Percentiles rank a stretch among this genome's conserved stretches.
Conservation (phyloP, 2,329 filamentous ascomycete species). For the Diaporthe destruens region DNA sequence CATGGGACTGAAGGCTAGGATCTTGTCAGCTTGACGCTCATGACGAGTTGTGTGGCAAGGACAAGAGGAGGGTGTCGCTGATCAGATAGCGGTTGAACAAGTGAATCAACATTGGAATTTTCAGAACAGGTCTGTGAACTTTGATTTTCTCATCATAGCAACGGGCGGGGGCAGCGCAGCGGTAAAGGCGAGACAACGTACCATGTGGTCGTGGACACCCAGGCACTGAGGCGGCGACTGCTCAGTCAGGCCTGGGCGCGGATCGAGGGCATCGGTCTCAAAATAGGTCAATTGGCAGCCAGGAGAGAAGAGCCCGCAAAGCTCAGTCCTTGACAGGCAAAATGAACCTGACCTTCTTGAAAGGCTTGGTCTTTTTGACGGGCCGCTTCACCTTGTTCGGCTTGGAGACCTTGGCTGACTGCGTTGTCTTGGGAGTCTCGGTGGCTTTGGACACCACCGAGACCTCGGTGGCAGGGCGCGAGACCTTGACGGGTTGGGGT, state of each 20-base stretch:
- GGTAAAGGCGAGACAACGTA: constrained; percentile 51
- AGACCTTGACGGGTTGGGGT: constrained; percentile 15
- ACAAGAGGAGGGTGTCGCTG: constrained; percentile 41
- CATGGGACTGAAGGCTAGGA: background rate
- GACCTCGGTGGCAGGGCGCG: background rate
- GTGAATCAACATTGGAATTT: constrained; percentile 74
- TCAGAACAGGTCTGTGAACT: constrained; percentile 90
- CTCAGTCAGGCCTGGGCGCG: constrained; percentile 1
- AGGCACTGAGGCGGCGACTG: background rate
- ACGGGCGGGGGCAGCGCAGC: constrained; percentile 47
- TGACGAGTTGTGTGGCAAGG: constrained; percentile 36
- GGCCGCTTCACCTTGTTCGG: constrained; percentile 54
- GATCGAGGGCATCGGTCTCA: background rate
- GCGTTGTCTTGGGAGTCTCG: background rate
- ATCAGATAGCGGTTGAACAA: constrained; percentile 90
- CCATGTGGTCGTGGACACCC: constrained; percentile 47
- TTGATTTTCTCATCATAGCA: constrained; percentile 78
- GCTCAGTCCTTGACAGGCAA: constrained; percentile 20
- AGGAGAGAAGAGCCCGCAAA: background rate
- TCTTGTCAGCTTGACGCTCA: constrained; percentile 38
- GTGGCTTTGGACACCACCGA: background rate
- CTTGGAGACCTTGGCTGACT: background rate
- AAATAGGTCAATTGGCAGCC: background rate
- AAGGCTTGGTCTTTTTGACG: constrained; percentile 47
- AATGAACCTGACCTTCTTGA: constrained; percentile 21